Base-by-base conservation (phyloP, 164 flowering plant species). In the Akebia trifoliata region DNA sequence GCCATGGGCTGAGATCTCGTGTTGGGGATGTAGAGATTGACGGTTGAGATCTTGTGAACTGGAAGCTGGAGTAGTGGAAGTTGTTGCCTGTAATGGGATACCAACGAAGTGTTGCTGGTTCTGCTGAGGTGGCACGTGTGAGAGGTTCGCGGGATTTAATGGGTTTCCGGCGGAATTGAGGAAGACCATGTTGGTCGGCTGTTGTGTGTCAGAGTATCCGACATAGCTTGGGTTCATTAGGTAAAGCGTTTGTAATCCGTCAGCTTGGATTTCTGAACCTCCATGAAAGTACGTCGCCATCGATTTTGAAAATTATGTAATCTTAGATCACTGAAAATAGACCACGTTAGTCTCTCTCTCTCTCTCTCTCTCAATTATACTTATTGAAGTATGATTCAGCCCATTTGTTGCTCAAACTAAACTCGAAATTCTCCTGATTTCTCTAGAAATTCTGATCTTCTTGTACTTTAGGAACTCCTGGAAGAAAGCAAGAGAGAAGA, bases 261-360 rank as follows among this genome's bases (percentile, higher is more conserved):
- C 91, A 30, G 76, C 78, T 60, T 80, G 93, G 57, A 88, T 83
- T 64, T 87, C 95, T 4, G 98, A 72, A 57, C 65, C 71, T 29
- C 94, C 94, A 54, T 85, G 86, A 64, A 73, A 90, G 80, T 81
- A 90, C 22, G 88, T 80, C 65, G 94, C 95, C 94, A 89, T 85
- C 76, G 47, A 38, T 32, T 21, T 52, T 31, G 14, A 50, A 34
- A 20, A 40, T 12, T 26, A n/a, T n/a, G n/a, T n/a, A 42, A 28
- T 38, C 7, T 37, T 31, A 48, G 31, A 38, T 55, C 61, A 67
- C 66, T 63, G 67, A 70, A 69, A 72, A 61, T 37, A 36, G 34
- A 49, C 52, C 57, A 31, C 38, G 54, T 45, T 62, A n/a, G n/a
- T n/a, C n/a, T n/a, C n/a, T n/a, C n/a, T n/a, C n/a, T n/a, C n/a